Conservation (phyloP, 805 yeast species). For the Zygosaccharomyces lentus region DNA sequence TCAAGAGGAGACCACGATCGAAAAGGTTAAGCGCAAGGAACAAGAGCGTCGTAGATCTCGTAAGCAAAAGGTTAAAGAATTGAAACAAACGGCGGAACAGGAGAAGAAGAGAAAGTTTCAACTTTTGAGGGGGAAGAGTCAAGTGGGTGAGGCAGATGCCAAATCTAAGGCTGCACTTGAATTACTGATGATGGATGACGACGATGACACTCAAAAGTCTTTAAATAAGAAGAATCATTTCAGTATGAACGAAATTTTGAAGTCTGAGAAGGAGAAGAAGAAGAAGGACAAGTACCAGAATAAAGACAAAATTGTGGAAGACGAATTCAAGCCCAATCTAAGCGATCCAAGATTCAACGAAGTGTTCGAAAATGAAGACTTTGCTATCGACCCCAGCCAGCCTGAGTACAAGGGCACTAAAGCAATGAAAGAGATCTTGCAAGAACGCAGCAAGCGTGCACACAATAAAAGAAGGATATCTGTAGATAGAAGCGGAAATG, state of each 20-base stretch:
- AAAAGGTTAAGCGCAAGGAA: conserved; percentile 77
- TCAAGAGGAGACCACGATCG: conserved; percentile 68
- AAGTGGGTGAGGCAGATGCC: conserved; percentile 26
- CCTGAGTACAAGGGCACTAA: conserved; percentile 86
- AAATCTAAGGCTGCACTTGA: conserved; percentile 68
- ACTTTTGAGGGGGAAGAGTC: conserved; percentile 27
- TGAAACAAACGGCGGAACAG: conserved; percentile 48
- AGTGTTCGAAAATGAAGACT: conserved; percentile 78
- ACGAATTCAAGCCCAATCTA: conserved; percentile 62
- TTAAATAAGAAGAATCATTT: conserved; percentile 55
- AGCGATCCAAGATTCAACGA: conserved; percentile 82
- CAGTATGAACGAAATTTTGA: conserved; percentile 70
- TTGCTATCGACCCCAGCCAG: conserved; percentile 89
- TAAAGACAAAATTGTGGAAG: conserved; percentile 49
- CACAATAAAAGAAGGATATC: conserved; percentile 17
- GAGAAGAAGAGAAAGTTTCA: conserved; percentile 45
- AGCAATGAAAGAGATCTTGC: conserved; percentile 78
- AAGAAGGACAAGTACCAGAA: conserved; percentile 46
- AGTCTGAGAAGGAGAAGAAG: conserved; percentile 62
- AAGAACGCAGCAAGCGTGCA: conserved; percentile 62
- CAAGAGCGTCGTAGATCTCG: conserved; percentile 88
- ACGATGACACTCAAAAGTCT: conserved; percentile 35
- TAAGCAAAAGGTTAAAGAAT: conserved; percentile 66
- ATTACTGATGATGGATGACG: conserved; percentile 64
- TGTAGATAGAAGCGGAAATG: conserved; percentile 9